Evolutionary conservation across 139 green algal species (phyloP).

Genomic region (Chlorella sp.): DNA sequence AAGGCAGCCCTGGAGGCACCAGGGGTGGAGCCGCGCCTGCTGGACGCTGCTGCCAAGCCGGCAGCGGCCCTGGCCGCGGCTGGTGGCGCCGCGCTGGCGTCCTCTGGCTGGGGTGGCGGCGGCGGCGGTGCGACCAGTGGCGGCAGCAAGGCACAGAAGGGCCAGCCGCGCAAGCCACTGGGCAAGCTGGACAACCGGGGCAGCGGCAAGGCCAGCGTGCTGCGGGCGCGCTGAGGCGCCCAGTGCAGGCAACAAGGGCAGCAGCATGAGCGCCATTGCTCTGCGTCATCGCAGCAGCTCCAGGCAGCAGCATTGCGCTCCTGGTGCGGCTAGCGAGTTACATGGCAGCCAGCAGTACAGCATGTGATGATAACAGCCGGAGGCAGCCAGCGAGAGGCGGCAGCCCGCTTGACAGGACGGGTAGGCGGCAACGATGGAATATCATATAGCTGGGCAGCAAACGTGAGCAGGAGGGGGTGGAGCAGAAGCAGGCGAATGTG

Average conservation of each 20-base stretch:
- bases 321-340: no score
- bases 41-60: not conserved
- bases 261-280: not conserved
- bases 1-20: slow-evolving; percentile 9
- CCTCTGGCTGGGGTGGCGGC: no score
- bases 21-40: not conserved
- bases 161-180: slow-evolving; percentile 11
- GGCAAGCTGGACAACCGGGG: not conserved
- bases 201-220: not conserved
- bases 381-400: not conserved
- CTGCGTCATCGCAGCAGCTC: not conserved
- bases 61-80: not conserved
- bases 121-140: not conserved
- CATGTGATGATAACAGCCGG: not conserved
- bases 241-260: no score
- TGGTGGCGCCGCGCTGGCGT: no score
- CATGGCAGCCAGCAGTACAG: not conserved
- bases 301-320: no score
- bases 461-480: no score
- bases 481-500: no score
- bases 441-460: no score
- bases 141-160: not conserved
- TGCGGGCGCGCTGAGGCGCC: not conserved
- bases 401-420: not conserved
- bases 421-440: not conserved